Percentiles rank a stretch among this genome's conserved stretches.
These are phyloP conservation scores for Gossypium armourianum DNA, from an alignment of 441 rosid genomes.

Conservation along the genomic window DNA sequence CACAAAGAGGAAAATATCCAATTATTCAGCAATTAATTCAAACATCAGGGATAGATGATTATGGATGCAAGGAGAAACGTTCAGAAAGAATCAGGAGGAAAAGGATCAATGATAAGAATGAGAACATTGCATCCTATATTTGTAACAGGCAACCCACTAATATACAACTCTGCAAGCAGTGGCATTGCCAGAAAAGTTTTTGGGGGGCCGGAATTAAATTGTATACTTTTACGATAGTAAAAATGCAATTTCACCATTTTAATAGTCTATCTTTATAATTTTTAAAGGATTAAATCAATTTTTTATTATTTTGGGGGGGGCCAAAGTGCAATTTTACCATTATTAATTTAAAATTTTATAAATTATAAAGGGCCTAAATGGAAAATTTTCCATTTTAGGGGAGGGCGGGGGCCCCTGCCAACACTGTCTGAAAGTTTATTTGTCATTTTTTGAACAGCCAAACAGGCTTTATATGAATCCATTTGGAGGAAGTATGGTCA, in stretches of 20 bases:
- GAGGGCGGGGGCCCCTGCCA: too few relatives aligned
- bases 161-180: background rate
- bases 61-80: background rate
- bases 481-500: background rate
- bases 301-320: too few relatives aligned
- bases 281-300: too few relatives aligned
- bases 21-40: background rate
- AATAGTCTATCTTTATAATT: too few relatives aligned
- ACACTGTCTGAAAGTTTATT: background rate
- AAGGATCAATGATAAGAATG: background rate
- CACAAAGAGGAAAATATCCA: slow-evolving; percentile 3
- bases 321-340: too few relatives aligned
- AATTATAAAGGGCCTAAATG: too few relatives aligned
- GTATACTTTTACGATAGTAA: too few relatives aligned
- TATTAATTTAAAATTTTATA: too few relatives aligned
- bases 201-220: too few relatives aligned
- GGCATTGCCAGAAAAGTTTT: too few relatives aligned
- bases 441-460: background rate
- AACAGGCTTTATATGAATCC: background rate
- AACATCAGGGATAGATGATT: background rate
- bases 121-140: background rate
- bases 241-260: too few relatives aligned
- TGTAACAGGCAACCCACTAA: background rate
- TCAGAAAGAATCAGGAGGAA: background rate
- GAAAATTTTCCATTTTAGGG: too few relatives aligned